Base-by-base conservation (phyloP, 1,284 basidiomycete genomes). In the Leccinum fallax region DNA sequence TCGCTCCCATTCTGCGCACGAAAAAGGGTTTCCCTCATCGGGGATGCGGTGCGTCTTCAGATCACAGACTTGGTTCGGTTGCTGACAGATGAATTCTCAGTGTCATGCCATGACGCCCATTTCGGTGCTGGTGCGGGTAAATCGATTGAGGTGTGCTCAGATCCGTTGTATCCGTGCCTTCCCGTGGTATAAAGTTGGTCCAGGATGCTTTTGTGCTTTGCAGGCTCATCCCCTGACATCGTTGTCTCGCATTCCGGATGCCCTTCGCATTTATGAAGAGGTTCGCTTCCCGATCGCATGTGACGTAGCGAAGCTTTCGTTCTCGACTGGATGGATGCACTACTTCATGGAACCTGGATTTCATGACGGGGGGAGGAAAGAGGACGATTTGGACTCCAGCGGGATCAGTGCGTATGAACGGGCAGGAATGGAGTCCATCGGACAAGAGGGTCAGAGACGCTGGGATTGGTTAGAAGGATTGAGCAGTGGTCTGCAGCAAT, bases 161-260 rank as follows among this genome's bases (percentile, higher is more conserved):
- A 43, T 21, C 10, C 19, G 19, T 19, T 21, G 19, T 6, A 21
- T 13, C 19, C 5, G 43, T 46, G 10, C 36, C 36, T 15, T 36
- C 4, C 36, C 15, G 19, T 21, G 3, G 43, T 46, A 19, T 11
- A 46, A 5, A 21, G 28, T 46, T 26, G 6, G 24, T 53, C n/a
- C 53, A 79, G 76, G 77, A 79, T 54, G 78, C 74, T 1, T 77
- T 67, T 52, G 63, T 79, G 2, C 70, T 79, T 15, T 74, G 72
- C 4, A 67, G 74, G 7, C 66, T 76, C 4, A 69, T 49, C 69
- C 67, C 2, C 63, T 67, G 1, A 61, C 66, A 2, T 68, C 69
- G 5, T 62, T 58, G 13, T 40, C 62, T 5, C 70, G 57, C 15
- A 59, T 69, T 13, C 60, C 63, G 9, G 65, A 65, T 1, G 70